These are phyloP conservation scores for Hanseniaspora mollemarum DNA, from an alignment of 805 yeast genomes.

Conservation along the genomic window DNA sequence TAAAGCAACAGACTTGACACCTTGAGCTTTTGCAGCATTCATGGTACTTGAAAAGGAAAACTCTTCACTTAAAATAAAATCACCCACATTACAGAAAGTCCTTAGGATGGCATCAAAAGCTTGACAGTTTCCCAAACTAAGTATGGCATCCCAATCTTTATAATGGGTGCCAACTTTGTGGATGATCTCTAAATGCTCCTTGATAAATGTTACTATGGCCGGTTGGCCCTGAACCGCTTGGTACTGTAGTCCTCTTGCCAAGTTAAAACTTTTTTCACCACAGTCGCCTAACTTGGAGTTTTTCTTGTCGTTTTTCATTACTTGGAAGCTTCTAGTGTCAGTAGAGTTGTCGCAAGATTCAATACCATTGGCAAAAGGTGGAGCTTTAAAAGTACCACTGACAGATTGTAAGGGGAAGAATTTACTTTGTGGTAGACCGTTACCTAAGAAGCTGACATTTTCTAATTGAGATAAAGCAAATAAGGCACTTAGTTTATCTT, in stretches of 20 bases:
- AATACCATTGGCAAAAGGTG: constrained; percentile 71
- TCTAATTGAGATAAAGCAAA: constrained; percentile 66
- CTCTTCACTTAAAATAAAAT: constrained; percentile 69
- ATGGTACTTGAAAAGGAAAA: constrained; percentile 73
- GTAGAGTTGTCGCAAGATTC: constrained; percentile 35
- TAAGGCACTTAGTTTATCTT: constrained; percentile 80
- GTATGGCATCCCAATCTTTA: constrained; percentile 60
- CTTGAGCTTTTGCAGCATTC: constrained; percentile 68
- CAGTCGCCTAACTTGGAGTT: constrained; percentile 28
- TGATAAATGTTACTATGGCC: constrained; percentile 54
- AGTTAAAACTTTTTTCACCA: constrained; percentile 48
- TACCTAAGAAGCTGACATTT: constrained; percentile 77
- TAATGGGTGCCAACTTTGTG: constrained; percentile 35
- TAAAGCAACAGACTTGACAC: constrained; percentile 57
- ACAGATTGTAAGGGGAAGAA: constrained; percentile 86
- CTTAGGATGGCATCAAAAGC: constrained; percentile 76
- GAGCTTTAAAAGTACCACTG: constrained; percentile 56
- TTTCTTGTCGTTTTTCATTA: constrained; percentile 31
- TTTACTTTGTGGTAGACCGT: constrained; percentile 85
- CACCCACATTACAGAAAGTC: constrained; percentile 67
- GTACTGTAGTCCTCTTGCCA: constrained; percentile 82
- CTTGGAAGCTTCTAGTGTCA: constrained; percentile 22
- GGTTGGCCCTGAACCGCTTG: constrained; percentile 76
- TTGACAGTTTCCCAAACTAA: constrained; percentile 77
- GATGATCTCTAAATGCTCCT: constrained; percentile 56